Percentiles rank a stretch among this genome's conserved stretches.
phyloP scores from a whole-genome alignment of 108 stramenopile genomes.

The Pseudonitzschia multiseries region DNA sequence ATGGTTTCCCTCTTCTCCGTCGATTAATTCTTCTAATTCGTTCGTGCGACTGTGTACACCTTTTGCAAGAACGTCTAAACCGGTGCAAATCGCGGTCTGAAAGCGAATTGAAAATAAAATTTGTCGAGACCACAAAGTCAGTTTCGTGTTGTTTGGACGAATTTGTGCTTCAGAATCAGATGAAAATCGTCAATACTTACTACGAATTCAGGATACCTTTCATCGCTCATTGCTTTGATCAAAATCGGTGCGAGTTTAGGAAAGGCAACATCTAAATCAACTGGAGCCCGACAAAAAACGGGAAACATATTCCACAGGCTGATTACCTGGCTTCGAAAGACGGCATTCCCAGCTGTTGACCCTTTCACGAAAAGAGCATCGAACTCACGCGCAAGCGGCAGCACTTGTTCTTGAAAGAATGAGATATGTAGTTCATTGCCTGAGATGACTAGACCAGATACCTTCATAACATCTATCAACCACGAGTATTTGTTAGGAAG shows the following conservation, averaged over 20 bases:
- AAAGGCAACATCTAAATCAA: slow-evolving; percentile 56
- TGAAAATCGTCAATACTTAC: slow-evolving; percentile 38
- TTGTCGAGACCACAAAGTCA: not conserved
- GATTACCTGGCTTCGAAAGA: slow-evolving; percentile 42
- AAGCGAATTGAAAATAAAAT: not conserved
- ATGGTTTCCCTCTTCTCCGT: slow-evolving; percentile 35
- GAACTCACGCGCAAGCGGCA: slow-evolving; percentile 61
- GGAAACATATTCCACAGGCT: slow-evolving; percentile 77
- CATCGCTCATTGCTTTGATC: slow-evolving; percentile 69
- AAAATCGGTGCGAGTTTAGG: slow-evolving; percentile 54
- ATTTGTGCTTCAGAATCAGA: no score
- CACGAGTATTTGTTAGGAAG: slow-evolving; percentile 38
- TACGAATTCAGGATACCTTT: slow-evolving; percentile 77
- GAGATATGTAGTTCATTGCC: slow-evolving; percentile 35
- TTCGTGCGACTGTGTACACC: slow-evolving; percentile 37
- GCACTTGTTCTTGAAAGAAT: slow-evolving; percentile 66
- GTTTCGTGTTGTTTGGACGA: not conserved
- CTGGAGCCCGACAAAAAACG: slow-evolving; percentile 56
- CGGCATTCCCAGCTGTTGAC: slow-evolving; percentile 28
- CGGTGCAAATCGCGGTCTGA: slow-evolving; percentile 55
- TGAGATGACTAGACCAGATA: slow-evolving; percentile 26
- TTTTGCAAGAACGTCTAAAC: slow-evolving; percentile 48
- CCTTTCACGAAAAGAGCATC: slow-evolving; percentile 58
- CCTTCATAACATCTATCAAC: slow-evolving; percentile 66
- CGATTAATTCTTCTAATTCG: slow-evolving; percentile 23